Percentiles rank a stretch among this genome's conserved stretches.
Conservation (phyloP, 495 filamentous ascomycete genomes). For the Apiosordaria backusii region DNA sequence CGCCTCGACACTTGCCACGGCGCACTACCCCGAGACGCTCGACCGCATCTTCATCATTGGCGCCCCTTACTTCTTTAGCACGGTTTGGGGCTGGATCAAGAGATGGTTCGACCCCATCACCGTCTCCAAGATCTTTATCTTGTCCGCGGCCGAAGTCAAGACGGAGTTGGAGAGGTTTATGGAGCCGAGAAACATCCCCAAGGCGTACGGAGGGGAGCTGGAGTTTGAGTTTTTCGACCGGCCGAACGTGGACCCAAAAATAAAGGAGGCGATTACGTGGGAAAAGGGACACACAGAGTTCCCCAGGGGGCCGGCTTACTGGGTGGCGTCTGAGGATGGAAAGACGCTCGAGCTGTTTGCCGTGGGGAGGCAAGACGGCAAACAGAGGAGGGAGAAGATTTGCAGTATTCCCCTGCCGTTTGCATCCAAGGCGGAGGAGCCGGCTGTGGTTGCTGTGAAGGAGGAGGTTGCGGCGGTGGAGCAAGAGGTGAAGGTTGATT, state of each 20-base stretch:
- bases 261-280: conserved; percentile 48
- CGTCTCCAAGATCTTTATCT: conserved; percentile 89
- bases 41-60: conserved; percentile 88
- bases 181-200: conserved; percentile 74
- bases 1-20: conserved; percentile 78
- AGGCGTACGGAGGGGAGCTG: conserved; percentile 77
- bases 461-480: too few species aligned
- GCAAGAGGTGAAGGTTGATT: neutral
- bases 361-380: conserved; percentile 38
- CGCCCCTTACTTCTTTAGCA: conserved; percentile 86
- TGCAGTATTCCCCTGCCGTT: conserved; percentile 43
- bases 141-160: conserved; percentile 63
- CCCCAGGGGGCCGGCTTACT: conserved; percentile 48
- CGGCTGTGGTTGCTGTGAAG: conserved; percentile 8
- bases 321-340: conserved; percentile 42
- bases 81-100: conserved; percentile 94
- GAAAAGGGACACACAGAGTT: conserved; percentile 45
- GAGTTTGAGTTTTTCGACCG: conserved; percentile 74
- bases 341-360: conserved; percentile 43
- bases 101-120: conserved; percentile 94
- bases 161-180: conserved; percentile 75
- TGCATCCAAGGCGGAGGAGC: conserved; percentile 12
- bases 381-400: conserved; percentile 38
- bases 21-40: conserved; percentile 87
- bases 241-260: conserved; percentile 64